Conservation (phyloP, 2,329 filamentous ascomycete species). For the Zymoseptoria pseudotritici region DNA sequence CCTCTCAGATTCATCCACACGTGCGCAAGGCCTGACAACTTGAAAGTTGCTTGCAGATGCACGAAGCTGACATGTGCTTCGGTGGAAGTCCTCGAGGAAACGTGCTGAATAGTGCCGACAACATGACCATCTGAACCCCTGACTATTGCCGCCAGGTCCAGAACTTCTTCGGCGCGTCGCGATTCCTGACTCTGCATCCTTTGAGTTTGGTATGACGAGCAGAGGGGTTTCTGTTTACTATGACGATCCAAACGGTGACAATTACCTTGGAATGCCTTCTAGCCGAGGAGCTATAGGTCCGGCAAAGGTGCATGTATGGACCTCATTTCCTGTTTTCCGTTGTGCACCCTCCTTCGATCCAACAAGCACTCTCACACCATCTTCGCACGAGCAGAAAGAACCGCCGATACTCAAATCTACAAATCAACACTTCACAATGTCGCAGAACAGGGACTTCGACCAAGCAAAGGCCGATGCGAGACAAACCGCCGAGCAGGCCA, state of each 20-base stretch:
- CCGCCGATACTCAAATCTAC: neutral
- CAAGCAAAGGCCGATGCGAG: neutral
- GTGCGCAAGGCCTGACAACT: too few relatives aligned
- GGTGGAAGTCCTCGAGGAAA: too few relatives aligned
- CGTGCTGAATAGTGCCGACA: too few relatives aligned
- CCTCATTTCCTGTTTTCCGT: neutral
- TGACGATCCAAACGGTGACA: neutral
- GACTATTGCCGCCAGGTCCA: neutral
- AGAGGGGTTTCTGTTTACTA: neutral
- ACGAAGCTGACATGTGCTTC: too few relatives aligned
- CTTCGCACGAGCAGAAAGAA: neutral
- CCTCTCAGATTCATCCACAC: too few relatives aligned
- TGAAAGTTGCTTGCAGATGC: too few relatives aligned
- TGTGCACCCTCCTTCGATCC: neutral
- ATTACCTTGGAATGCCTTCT: neutral
- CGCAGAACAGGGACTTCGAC: neutral
- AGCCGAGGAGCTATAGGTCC: neutral
- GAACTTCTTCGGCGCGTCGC: neutral
- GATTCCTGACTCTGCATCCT: neutral
- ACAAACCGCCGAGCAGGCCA: slow-evolving; percentile 1
- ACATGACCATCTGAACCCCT: too few relatives aligned
- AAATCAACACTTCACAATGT: neutral
- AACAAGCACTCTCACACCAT: neutral
- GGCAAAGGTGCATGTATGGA: neutral
- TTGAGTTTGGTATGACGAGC: neutral